A percentile compares a stretch with the other conserved stretches of the same genome.
phyloP scores from a whole-genome alignment of 1,139 yeast genomes.

The Suhomyces bokatorum region DNA sequence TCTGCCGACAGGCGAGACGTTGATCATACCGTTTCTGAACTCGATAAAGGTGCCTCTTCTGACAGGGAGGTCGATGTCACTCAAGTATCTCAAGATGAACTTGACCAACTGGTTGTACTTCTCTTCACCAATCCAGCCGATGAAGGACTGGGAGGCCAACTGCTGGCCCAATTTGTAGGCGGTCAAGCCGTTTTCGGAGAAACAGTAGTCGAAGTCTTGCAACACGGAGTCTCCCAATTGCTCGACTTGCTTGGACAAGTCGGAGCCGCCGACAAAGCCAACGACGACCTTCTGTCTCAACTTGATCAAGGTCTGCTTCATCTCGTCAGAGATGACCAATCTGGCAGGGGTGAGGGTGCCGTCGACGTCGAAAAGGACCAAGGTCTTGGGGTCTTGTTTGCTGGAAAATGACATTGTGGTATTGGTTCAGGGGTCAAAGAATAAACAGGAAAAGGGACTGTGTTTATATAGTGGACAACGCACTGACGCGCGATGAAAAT shows the following conservation, averaged over 20 bases:
- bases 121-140: constrained; percentile 93
- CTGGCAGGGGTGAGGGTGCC: constrained; percentile 99
- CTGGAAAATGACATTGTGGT: constrained; percentile 49
- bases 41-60: constrained; percentile 98
- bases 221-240: constrained; percentile 84
- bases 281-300: constrained; percentile 88
- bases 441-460: background rate
- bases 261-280: constrained; percentile 99
- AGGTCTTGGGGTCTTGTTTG: constrained; percentile 56
- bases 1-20: constrained; percentile 97
- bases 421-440: constrained; percentile 6
- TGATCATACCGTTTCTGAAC: constrained; percentile 99
- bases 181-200: constrained; percentile 96
- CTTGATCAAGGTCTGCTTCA: constrained; percentile 65
- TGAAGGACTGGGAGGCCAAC: constrained; percentile 90
- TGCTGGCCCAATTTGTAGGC: constrained; percentile 90
- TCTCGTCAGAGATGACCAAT: constrained; percentile 75
- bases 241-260: constrained; percentile 90
- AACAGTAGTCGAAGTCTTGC: constrained; percentile 87
- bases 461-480: constrained; percentile 8
- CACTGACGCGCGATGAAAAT: constrained; percentile 9
- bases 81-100: constrained; percentile 80
- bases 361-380: constrained; percentile 94
- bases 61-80: constrained; percentile 85
- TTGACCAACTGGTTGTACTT: constrained; percentile 85